Conservation (phyloP, 495 filamentous ascomycete species). For the Aspergillus sparsus region DNA sequence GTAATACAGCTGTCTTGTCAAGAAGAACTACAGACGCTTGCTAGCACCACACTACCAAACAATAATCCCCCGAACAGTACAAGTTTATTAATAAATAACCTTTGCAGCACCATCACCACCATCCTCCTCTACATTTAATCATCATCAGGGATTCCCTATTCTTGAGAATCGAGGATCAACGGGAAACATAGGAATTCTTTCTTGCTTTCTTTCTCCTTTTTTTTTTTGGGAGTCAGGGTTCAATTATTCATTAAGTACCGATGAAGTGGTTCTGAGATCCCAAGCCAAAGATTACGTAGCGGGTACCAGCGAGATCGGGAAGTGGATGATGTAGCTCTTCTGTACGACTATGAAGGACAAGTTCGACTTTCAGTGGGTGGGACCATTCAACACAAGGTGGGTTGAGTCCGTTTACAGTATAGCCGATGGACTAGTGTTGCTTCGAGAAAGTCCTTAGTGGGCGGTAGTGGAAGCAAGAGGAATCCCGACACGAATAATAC, state of each 20-base stretch:
- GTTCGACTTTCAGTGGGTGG: slow-evolving; percentile 16
- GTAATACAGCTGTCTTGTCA: not conserved
- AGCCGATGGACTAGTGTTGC: slow-evolving; percentile 14
- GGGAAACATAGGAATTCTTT: too few species aligned
- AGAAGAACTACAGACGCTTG: not conserved
- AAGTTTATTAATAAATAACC: too few species aligned
- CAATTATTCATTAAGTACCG: not conserved
- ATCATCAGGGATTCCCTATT: too few species aligned
- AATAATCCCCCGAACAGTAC: too few species aligned
- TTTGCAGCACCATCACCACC: too few species aligned
- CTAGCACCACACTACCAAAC: too few species aligned
- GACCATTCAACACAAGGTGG: slow-evolving; percentile 14
- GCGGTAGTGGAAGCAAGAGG: not conserved
- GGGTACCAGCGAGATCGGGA: slow-evolving; percentile 10
- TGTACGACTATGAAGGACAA: too few species aligned
- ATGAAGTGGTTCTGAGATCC: not conserved
- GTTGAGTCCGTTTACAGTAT: slow-evolving; percentile 23
- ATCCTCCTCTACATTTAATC: too few species aligned
- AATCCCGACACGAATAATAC: slow-evolving; percentile 5
- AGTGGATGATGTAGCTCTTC: slow-evolving; percentile 10
- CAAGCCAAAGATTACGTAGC: slow-evolving; percentile 15
- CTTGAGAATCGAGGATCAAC: too few species aligned
- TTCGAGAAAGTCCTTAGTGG: slow-evolving; percentile 16
- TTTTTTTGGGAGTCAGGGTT: too few species aligned
- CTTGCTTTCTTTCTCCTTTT: too few species aligned